These are phyloP conservation scores for Spinellus fusiger DNA, from an alignment of 192 early-diverging fungal species.

Conservation along the genomic window DNA sequence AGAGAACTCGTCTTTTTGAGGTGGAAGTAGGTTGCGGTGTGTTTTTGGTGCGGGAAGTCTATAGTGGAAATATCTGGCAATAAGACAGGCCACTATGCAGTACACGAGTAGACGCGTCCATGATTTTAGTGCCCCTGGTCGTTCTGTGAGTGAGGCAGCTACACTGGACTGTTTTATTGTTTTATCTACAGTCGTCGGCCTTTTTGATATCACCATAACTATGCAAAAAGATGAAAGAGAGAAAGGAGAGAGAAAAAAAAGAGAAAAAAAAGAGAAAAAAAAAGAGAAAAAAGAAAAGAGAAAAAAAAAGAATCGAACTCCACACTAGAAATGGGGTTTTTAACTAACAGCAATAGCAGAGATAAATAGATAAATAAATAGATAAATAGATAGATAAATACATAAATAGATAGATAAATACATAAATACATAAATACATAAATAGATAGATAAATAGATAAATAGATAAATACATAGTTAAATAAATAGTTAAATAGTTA, in stretches of 20 bases:
- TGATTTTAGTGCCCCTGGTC: not conserved
- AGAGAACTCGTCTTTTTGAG: constrained; percentile 42
- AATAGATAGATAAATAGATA: too few species aligned
- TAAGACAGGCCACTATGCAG: constrained; percentile 2
- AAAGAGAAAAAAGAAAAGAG: not conserved
- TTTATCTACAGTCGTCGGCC: not conserved
- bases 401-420: not conserved
- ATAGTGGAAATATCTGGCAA: constrained; percentile 25
- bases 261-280: not conserved
- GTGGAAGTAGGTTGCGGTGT: constrained; percentile 21
- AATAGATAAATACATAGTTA: too few species aligned
- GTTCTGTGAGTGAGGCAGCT: not conserved
- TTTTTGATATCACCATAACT: not conserved
- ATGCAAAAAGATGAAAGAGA: not conserved
- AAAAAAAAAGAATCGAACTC: not conserved
- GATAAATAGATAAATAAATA: not conserved
- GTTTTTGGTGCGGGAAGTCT: constrained; percentile 19
- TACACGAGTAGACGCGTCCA: constrained; percentile 12
- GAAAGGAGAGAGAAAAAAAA: not conserved
- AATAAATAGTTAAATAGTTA: too few species aligned
- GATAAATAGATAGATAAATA: not conserved
- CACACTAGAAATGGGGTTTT: too few species aligned
- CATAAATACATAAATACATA: too few species aligned
- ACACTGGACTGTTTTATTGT: not conserved
- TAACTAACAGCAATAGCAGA: not conserved